Evolutionary conservation across 345 rosid species (phyloP).

Genomic region (Sonneratia alba): DNA sequence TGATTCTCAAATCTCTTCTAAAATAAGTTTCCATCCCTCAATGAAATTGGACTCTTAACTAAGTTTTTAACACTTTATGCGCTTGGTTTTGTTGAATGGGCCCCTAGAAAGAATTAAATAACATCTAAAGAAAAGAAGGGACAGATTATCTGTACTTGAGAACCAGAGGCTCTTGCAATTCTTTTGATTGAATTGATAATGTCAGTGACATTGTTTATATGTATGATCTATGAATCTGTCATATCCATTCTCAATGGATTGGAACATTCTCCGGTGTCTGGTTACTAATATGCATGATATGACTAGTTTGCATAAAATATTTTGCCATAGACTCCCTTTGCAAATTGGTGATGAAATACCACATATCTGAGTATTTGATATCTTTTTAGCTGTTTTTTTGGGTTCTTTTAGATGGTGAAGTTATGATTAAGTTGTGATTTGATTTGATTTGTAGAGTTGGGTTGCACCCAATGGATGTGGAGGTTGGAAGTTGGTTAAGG

Average conservation of each 20-base stretch:
- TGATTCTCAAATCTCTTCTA: neutral
- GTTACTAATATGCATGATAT: neutral
- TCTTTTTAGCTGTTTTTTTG: neutral
- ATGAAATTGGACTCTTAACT: neutral
- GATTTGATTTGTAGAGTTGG: conserved; percentile 46
- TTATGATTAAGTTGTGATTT: neutral
- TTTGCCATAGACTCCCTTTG: neutral
- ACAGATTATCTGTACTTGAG: neutral
- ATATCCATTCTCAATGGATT: neutral
- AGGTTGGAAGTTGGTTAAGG: conserved; percentile 91
- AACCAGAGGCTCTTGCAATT: neutral
- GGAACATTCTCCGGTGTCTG: neutral
- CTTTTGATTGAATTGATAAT: neutral
- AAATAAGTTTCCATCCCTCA: neutral
- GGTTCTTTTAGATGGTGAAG: neutral
- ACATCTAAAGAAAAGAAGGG: neutral
- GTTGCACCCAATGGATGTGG: conserved; percentile 85
- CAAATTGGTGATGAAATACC: neutral
- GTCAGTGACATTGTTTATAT: neutral
- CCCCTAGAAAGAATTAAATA: neutral
- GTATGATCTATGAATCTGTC: neutral
- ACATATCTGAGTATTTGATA: neutral
- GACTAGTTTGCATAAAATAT: neutral
- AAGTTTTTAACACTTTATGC: neutral
- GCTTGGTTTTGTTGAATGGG: neutral